Evolutionary conservation across 2,329 filamentous ascomycete species (phyloP).

Genomic region (Chaetomium strumarium): DNA sequence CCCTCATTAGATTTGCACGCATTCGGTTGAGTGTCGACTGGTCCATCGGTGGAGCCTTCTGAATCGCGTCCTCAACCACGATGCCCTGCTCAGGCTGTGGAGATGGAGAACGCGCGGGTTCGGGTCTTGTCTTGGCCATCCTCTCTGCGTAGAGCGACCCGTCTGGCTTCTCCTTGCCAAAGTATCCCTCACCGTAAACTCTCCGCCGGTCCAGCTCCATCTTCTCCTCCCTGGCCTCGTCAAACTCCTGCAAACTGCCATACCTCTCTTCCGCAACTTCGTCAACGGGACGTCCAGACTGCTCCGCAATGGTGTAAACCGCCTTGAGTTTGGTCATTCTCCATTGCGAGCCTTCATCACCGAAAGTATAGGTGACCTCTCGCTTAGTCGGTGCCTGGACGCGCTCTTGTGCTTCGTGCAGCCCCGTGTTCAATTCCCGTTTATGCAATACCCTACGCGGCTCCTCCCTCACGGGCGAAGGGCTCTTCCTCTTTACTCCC

Average conservation of each 20-base stretch:
- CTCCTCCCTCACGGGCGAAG: constrained; percentile 50
- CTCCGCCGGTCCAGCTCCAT: constrained; percentile 79
- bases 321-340: constrained; percentile 91
- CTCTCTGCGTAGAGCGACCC: constrained; percentile 81
- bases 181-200: constrained; percentile 78
- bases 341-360: constrained; percentile 87
- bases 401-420: constrained; percentile 52
- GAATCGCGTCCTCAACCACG: constrained; percentile 48
- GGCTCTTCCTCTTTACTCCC: constrained; percentile 48
- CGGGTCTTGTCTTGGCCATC: constrained; percentile 47
- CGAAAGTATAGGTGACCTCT: constrained; percentile 76
- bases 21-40: constrained; percentile 80
- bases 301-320: constrained; percentile 73
- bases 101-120: constrained; percentile 24
- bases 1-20: constrained; percentile 93
- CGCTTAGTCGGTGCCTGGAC: constrained; percentile 47
- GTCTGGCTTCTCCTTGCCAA: constrained; percentile 77
- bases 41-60: constrained; percentile 54
- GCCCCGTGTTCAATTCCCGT: constrained; percentile 68
- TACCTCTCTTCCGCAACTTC: constrained; percentile 79
- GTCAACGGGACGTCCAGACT: constrained; percentile 66
- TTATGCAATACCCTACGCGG: constrained; percentile 68
- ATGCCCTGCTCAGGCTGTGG: constrained; percentile 46
- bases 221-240: constrained; percentile 88
- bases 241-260: constrained; percentile 76